A percentile compares a stretch with the other conserved stretches of the same genome.
These are phyloP conservation scores for Aspergillus ibericus DNA, from an alignment of 2,329 filamentous ascomycete genomes.

Conservation along the genomic window DNA sequence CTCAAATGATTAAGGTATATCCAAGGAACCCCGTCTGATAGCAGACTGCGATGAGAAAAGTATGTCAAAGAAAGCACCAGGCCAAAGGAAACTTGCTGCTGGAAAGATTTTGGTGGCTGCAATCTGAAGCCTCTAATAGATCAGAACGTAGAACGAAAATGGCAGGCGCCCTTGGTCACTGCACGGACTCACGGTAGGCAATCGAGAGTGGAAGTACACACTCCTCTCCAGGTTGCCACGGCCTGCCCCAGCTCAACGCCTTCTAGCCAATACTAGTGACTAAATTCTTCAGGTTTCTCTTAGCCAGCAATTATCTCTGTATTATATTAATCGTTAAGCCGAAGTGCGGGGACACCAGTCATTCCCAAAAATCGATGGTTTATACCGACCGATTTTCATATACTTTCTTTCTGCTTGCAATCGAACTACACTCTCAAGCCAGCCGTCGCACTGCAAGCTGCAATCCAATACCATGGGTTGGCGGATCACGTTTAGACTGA, in stretches of 20 bases:
- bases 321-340: no score
- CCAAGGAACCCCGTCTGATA: background rate
- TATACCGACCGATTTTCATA: background rate
- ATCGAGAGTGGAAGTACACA: background rate
- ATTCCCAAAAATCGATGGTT: background rate
- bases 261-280: no score
- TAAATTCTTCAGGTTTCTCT: no score
- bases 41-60: background rate
- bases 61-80: background rate
- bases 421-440: background rate
- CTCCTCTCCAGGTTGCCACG: background rate
- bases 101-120: background rate
- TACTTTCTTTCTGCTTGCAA: background rate
- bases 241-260: no score
- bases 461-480: constrained; percentile 30
- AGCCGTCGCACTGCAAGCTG: constrained; percentile 4
- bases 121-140: background rate
- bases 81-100: background rate
- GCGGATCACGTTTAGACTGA: constrained; percentile 31
- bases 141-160: background rate
- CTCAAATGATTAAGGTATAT: background rate
- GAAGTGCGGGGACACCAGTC: no score
- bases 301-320: no score
- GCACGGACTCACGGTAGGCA: background rate
- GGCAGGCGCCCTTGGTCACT: constrained; percentile 3